Evolutionary conservation across 768 basidiomycete species (phyloP), one percentile per base, ranked within the genome.

Genomic region (Hygrocybe punicea): DNA sequence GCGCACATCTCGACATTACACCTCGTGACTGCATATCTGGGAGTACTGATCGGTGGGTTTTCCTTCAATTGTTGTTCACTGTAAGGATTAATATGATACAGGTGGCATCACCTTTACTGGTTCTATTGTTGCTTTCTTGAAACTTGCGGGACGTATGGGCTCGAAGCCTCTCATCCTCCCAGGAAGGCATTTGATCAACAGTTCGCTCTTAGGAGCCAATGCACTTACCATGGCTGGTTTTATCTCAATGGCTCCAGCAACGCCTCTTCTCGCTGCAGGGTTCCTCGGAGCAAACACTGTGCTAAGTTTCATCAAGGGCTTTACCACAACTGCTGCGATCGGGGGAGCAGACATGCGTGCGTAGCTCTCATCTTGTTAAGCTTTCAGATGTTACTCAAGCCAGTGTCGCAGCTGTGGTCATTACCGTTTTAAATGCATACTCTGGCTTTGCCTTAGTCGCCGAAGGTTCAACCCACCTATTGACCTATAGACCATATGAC

Each of bases 331-430:
- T 8, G 88, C 92, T 11, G 89, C 92, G n/a, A 91, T 94, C 60
- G 92, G 92, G 51, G 92, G 92, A 10, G 92, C 92, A 24, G 92
- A 94, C 66, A 94, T 94, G 92, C 92, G 91, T 92, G 64, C 55
- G 89, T 79, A 19, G 36, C 58, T 46, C 19, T 55, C 58, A 23
- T 34, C 14, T 51, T 17, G n/a, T n/a, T n/a, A 4, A 8, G 25
- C n/a, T 19, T 5, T 40, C 19, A 7, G 25, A 17, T 19, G 7
- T 29, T 50, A 8, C 17, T 14, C 13, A 14, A 19, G 17, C 11
- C 6, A 19, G 13, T 33, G 13, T 44, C 21, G 17, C 63, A 92
- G 90, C 92, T 51, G 91, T 94, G 33, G 88, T 94, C 4, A 93
- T 94, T 47, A 93, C 91, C 5, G 92, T 94, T 16, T 69, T 94